Conservation (phyloP, 2,329 filamentous ascomycete genomes). For the Dactylellina parvicollis region DNA sequence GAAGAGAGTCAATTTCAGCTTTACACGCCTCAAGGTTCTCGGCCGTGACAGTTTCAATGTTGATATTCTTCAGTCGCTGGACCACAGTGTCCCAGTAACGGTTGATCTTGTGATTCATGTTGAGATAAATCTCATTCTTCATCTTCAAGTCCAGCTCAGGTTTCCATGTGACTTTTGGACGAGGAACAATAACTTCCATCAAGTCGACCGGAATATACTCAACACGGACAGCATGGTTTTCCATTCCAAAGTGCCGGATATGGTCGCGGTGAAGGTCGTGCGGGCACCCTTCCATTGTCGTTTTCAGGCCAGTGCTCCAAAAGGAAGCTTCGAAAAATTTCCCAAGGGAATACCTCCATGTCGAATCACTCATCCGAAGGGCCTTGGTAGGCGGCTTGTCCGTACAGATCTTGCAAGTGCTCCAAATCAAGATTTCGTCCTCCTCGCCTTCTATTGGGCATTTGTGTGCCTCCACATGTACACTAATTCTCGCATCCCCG, state of each 20-base stretch:
- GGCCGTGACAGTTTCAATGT: conserved; percentile 86
- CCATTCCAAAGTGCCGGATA: conserved; percentile 88
- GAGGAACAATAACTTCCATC: conserved; percentile 91
- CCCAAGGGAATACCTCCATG: conserved; percentile 98
- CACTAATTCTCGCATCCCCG: conserved; percentile 89
- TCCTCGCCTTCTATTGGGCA: conserved; percentile 72
- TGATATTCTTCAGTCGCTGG: conserved; percentile 83
- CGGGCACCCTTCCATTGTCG: conserved; percentile 78
- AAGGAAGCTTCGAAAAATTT: conserved; percentile 98
- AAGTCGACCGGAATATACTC: conserved; percentile 94
- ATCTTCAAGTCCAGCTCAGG: conserved; percentile 91
- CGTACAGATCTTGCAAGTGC: conserved; percentile 88
- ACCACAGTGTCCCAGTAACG: conserved; percentile 90
- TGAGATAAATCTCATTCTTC: conserved; percentile 89
- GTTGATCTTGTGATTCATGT: conserved; percentile 81
- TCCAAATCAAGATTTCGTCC: conserved; percentile 95
- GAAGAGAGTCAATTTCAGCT: conserved; percentile 79
- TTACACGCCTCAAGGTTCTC: conserved; percentile 86
- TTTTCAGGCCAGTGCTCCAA: conserved; percentile 85
- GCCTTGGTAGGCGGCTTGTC: conserved; percentile 79
- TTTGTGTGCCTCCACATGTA: conserved; percentile 82
- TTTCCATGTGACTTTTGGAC: conserved; percentile 93
- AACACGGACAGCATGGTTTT: conserved; percentile 84
- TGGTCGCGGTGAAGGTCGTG: conserved; percentile 95
- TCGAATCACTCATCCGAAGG: conserved; percentile 89